A percentile compares a stretch with the other conserved stretches of the same genome.
phyloP scores from a whole-genome alignment of 345 rosid genomes.

The Microcos paniculata region DNA sequence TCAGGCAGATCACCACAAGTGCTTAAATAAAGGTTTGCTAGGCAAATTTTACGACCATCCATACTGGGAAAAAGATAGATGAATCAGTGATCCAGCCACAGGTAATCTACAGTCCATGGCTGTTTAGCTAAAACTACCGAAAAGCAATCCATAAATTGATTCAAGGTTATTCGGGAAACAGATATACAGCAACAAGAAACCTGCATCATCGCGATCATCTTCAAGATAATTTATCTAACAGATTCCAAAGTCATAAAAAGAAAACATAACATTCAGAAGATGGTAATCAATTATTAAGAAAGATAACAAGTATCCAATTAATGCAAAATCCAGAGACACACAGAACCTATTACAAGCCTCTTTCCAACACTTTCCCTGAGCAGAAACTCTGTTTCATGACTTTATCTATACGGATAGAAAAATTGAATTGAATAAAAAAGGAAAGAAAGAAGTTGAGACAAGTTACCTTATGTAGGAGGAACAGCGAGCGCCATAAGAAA shows the following conservation, averaged over 20 bases:
- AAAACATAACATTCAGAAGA: neutral
- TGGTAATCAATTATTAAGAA: neutral
- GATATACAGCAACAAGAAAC: neutral
- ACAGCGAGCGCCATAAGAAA: neutral
- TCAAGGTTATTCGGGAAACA: neutral
- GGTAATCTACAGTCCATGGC: neutral
- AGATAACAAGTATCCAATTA: neutral
- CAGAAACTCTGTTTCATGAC: neutral
- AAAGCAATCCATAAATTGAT: neutral
- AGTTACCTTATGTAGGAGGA: neutral
- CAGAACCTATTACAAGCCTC: neutral
- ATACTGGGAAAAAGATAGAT: neutral
- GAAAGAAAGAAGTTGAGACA: neutral
- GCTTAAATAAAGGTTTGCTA: neutral
- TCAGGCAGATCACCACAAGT: neutral
- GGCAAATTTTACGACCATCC: neutral
- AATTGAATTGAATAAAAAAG: neutral
- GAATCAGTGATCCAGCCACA: neutral
- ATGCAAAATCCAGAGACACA: neutral
- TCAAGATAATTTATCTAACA: neutral
- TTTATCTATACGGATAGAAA: neutral
- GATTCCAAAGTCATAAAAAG: neutral
- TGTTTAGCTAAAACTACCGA: neutral
- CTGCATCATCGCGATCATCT: neutral
- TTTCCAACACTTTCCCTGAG: neutral